These are phyloP conservation scores for Xanthoconium separans DNA, from an alignment of 1,284 basidiomycete genomes.

Conservation along the genomic window DNA sequence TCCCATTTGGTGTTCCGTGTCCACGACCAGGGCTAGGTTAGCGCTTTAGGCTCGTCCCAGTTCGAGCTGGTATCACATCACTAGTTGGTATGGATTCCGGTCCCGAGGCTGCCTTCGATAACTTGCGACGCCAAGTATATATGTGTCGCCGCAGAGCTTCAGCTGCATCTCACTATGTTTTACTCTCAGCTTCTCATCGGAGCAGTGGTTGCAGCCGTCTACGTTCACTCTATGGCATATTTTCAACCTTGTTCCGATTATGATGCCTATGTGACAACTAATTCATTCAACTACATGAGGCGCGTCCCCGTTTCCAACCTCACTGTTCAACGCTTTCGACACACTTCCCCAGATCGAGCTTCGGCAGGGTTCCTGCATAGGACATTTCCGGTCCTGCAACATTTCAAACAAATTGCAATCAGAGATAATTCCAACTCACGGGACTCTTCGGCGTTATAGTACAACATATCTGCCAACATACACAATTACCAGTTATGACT, in stretches of 20 bases:
- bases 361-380: not conserved
- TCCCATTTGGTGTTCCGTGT: too few species aligned
- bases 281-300: not conserved
- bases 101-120: too few species aligned
- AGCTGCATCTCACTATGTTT: too few species aligned
- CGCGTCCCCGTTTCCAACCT: not conserved
- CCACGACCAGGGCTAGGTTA: too few species aligned
- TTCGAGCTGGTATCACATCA: too few species aligned
- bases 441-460: not conserved
- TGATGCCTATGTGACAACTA: not conserved
- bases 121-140: too few species aligned
- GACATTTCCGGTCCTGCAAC: not conserved
- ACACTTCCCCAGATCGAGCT: not conserved
- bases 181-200: too few species aligned
- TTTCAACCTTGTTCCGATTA: not conserved
- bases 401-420: not conserved
- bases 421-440: not conserved
- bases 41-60: too few species aligned
- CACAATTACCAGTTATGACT: slow-evolving; percentile 6
- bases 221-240: not conserved
- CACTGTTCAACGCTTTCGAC: not conserved
- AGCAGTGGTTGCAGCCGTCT: too few species aligned
- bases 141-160: too few species aligned
- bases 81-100: too few species aligned
- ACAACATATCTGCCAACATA: not conserved